Conservation (phyloP, 257 asterid genomes). For the Voacanga thouarsii region DNA sequence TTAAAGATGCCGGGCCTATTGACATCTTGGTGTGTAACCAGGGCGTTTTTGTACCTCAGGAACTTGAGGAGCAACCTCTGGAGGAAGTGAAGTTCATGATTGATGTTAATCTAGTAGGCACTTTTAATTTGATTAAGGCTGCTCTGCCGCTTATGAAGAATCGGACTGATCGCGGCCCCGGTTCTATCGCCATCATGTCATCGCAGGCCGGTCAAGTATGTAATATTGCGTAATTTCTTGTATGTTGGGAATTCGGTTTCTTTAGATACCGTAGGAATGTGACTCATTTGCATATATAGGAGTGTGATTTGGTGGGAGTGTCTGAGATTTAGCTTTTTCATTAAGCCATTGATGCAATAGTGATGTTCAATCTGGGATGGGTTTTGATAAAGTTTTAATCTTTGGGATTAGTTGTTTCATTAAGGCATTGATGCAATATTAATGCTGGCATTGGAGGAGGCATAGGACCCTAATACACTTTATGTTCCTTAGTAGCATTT, state of each 20-base stretch:
- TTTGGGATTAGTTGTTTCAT: background rate
- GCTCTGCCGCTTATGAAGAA: constrained; percentile 85
- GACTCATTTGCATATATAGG: background rate
- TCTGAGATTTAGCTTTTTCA: background rate
- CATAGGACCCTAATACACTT: background rate
- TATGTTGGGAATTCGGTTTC: background rate
- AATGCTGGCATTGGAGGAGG: background rate
- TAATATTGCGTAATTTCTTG: background rate
- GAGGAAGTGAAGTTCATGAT: constrained; percentile 83
- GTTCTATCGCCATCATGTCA: constrained; percentile 83
- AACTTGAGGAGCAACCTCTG: constrained; percentile 57
- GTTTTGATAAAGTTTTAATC: background rate
- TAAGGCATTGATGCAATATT: no score
- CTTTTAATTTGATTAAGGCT: constrained; percentile 82
- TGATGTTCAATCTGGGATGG: background rate
- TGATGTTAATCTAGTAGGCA: constrained; percentile 81
- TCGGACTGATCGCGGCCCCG: constrained; percentile 63
- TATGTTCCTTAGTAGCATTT: background rate
- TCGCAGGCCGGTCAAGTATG: constrained; percentile 98
- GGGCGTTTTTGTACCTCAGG: constrained; percentile 76
- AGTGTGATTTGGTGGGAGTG: background rate
- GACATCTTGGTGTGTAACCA: constrained; percentile 90
- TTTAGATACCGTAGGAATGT: background rate
- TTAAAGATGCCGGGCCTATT: constrained; percentile 69
- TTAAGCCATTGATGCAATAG: background rate